Percentiles rank a stretch among this genome's conserved stretches.
These are phyloP conservation scores for Clonostachys sp. DNA, from an alignment of 2,329 filamentous ascomycete genomes.

Conservation along the genomic window DNA sequence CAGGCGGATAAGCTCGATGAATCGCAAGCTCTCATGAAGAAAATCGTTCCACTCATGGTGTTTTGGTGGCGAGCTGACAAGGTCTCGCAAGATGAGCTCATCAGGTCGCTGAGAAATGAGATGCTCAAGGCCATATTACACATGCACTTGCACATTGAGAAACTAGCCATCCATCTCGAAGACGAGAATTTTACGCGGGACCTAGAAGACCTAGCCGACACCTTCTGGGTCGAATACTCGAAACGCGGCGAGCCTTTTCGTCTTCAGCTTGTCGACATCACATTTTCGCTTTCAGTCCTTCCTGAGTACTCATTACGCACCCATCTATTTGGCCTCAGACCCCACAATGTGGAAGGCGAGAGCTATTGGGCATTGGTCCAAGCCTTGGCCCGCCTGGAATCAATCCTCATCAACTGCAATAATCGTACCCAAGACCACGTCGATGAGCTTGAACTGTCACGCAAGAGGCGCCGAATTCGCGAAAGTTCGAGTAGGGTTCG, in stretches of 20 bases:
- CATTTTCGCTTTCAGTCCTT: conserved; percentile 44
- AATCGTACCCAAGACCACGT: conserved; percentile 10
- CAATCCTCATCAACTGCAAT: conserved; percentile 27
- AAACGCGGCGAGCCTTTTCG: conserved; percentile 65
- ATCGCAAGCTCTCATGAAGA: conserved; percentile 52
- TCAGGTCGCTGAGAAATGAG: conserved; percentile 66
- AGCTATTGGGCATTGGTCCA: conserved; percentile 57
- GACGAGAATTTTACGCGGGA: conserved; percentile 32
- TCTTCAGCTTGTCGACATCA: conserved; percentile 74
- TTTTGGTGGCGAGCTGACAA: conserved; percentile 75
- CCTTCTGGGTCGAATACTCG: conserved; percentile 74
- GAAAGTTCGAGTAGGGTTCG: conserved; percentile 38
- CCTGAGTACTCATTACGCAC: conserved; percentile 39
- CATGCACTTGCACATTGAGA: conserved; percentile 59
- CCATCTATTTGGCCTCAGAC: conserved; percentile 46
- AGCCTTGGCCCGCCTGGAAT: conserved; percentile 53
- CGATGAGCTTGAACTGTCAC: conserved; percentile 37
- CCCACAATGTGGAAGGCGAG: conserved; percentile 49
- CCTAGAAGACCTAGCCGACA: conserved; percentile 63
- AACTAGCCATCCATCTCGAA: conserved; percentile 39
- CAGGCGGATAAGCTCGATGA: conserved; percentile 65
- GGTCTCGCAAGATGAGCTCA: conserved; percentile 53
- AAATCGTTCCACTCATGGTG: conserved; percentile 66
- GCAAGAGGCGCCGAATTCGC: conserved; percentile 44
- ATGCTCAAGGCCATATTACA: conserved; percentile 69